Evolutionary conservation across 2,329 filamentous ascomycete species (phyloP), one percentile per base, ranked within the genome.

Genomic region (Xylaria sp.): DNA sequence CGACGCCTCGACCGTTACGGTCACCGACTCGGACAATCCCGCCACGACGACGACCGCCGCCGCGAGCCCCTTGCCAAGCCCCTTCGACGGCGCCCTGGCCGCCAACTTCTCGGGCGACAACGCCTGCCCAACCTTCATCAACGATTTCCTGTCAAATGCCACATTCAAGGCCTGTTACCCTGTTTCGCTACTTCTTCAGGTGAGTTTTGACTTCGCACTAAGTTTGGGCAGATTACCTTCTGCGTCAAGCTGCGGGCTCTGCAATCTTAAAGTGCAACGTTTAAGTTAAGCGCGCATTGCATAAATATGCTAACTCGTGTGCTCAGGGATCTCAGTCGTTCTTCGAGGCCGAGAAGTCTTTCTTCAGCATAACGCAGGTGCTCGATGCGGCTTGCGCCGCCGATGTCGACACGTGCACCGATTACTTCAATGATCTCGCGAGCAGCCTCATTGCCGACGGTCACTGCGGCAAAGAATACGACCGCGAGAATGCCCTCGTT

Each of bases 161-260:
- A 89, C 88, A 3, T 94, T 96, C 74, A 87, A 88, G 74, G 80
- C 86, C 61, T 98, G 95, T 82, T 89, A 94, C 73, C 93, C 95
- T 0, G 85, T 98, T 66, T 97, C 94, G 0, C 85, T 97, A 75
- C 87, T 98, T 72, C 84, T 98, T 10, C 89, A 92, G 84, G 92
- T 93, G 82, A 77, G 87, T 77, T 10, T 39, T 37, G 44, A 60
- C 20, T 44, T 13, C 18, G 8, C 23, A 37, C 32, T 46, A 2
- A 5, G 8, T 50, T 41, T 3, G 15, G 28, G 8, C 34, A 37
- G 18, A 46, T 46, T 54, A 8, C 39, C 28, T 12, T 12, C 34
- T 52, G 37, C 50, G 28, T 32, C 28, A 39, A 37, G 51, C 23
- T 25, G 13, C 55, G 39, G 13, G 13, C 1, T 9, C 23, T 41